These are phyloP conservation scores for Manihot esculenta DNA, from an alignment of 441 rosid species.

Conservation along the genomic window DNA sequence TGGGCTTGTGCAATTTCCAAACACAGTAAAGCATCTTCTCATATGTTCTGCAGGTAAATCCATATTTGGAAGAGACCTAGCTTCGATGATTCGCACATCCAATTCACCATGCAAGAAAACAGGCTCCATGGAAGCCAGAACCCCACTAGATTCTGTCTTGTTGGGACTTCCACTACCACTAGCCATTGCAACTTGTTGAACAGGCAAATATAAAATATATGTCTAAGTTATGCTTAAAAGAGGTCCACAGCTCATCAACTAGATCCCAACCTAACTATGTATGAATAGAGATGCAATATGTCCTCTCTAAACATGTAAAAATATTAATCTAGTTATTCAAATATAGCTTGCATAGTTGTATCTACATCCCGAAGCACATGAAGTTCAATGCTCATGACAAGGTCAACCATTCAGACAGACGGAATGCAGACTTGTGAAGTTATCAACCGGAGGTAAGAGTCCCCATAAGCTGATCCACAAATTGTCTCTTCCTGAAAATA, in stretches of 20 bases:
- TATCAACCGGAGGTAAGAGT: not conserved
- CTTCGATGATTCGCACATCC: slow-evolving; percentile 58
- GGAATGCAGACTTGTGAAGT: not conserved
- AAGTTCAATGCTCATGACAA: slow-evolving; percentile 4
- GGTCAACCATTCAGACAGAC: not conserved
- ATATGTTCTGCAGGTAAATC: slow-evolving; percentile 61
- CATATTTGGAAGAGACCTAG: slow-evolving; percentile 77
- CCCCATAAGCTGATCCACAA: slow-evolving; percentile 26
- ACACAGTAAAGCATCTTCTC: slow-evolving; percentile 48
- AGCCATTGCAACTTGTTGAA: slow-evolving; percentile 27
- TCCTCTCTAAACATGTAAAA: not conserved
- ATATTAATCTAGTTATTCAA: not conserved
- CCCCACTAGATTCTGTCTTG: slow-evolving; percentile 7
- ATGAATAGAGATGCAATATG: not conserved
- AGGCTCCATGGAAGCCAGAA: slow-evolving; percentile 23
- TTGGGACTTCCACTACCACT: slow-evolving; percentile 3
- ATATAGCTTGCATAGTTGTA: not conserved
- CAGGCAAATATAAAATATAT: slow-evolving; percentile 2
- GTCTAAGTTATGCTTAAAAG: slow-evolving; percentile 6
- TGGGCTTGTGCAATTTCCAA: slow-evolving; percentile 35
- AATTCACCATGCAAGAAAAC: slow-evolving; percentile 60
- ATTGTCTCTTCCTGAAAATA: slow-evolving; percentile 19
- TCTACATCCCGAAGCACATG: slow-evolving; percentile 16
- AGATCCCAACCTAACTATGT: not conserved
- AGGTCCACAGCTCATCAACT: slow-evolving; percentile 3